These are phyloP conservation scores for Suhomyces yuchorum DNA, from an alignment of 1,139 yeast genomes.

Conservation along the genomic window DNA sequence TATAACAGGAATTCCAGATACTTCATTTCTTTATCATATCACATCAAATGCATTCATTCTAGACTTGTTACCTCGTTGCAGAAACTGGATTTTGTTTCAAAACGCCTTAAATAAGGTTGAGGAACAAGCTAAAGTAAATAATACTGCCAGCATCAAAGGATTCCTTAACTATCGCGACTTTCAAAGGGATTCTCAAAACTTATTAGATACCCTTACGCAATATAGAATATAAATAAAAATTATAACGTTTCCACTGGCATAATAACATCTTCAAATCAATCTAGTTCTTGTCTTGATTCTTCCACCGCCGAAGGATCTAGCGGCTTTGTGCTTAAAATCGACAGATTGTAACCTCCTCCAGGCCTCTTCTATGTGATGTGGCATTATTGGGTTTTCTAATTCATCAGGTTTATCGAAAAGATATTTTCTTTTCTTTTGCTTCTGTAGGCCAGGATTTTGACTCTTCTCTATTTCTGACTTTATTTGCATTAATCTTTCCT, in stretches of 20 bases:
- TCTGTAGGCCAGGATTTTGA: constrained; percentile 22
- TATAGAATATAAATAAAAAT: constrained; percentile 1
- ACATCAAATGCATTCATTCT: constrained; percentile 18
- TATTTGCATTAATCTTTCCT: constrained; percentile 49
- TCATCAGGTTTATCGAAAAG: constrained; percentile 92
- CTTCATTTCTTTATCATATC: constrained; percentile 22
- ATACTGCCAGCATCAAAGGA: constrained; percentile 29
- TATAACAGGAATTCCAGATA: constrained; percentile 24
- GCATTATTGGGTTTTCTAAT: constrained; percentile 77
- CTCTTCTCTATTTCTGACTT: constrained; percentile 34
- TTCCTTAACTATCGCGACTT: constrained; percentile 43
- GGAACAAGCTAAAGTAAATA: constrained; percentile 18
- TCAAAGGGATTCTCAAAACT: constrained; percentile 22
- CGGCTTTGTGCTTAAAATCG: constrained; percentile 62
- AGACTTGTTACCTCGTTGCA: constrained; percentile 38
- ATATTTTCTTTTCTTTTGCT: constrained; percentile 48
- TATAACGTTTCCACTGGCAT: too few species aligned
- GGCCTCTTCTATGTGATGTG: constrained; percentile 88
- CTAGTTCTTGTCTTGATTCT: constrained; percentile 45
- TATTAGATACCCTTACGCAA: constrained; percentile 12
- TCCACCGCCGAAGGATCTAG: constrained; percentile 80
- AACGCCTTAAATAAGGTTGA: constrained; percentile 30
- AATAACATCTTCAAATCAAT: constrained; percentile 43
- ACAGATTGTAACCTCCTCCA: constrained; percentile 79
- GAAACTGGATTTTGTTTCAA: constrained; percentile 43